These are phyloP conservation scores for Boletus semigastroideus DNA, from an alignment of 1,284 basidiomycete species.

Conservation along the genomic window DNA sequence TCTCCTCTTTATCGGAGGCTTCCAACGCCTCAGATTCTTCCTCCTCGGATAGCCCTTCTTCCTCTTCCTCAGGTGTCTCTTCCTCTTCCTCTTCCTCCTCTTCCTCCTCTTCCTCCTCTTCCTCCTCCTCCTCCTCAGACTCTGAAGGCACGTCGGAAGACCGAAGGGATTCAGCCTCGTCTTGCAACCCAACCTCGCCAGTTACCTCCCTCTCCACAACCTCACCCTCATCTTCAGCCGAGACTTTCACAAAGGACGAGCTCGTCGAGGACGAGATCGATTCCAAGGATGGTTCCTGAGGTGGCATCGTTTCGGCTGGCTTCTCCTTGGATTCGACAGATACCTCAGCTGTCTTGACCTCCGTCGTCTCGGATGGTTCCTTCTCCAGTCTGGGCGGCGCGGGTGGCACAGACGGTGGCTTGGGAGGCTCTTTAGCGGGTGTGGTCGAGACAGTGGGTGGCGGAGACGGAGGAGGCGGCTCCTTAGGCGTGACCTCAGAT, in stretches of 20 bases:
- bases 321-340: conserved; percentile 11
- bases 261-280: conserved; percentile 30
- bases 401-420: not conserved
- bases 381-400: not conserved
- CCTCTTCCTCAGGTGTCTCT: conserved; percentile 10
- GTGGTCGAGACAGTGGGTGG: conserved; percentile 16
- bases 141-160: conserved; percentile 22
- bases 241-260: conserved; percentile 36
- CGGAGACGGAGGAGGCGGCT: not conserved
- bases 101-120: too few species aligned
- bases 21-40: conserved; percentile 10
- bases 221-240: conserved; percentile 29
- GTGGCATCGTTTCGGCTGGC: not conserved
- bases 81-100: too few species aligned
- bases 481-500: conserved; percentile 14
- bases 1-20: conserved; percentile 16
- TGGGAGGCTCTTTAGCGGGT: conserved; percentile 13
- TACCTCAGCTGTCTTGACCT: conserved; percentile 4
- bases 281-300: conserved; percentile 22
- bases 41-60: not conserved
- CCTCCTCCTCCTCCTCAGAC: conserved; percentile 8
- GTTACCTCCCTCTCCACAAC: conserved; percentile 21
- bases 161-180: conserved; percentile 19
- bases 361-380: not conserved
- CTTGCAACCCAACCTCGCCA: conserved; percentile 6